Percentiles rank a stretch among this genome's conserved stretches.
phyloP scores from a whole-genome alignment of 495 filamentous ascomycete genomes.

The Aspergillus sparsus region DNA sequence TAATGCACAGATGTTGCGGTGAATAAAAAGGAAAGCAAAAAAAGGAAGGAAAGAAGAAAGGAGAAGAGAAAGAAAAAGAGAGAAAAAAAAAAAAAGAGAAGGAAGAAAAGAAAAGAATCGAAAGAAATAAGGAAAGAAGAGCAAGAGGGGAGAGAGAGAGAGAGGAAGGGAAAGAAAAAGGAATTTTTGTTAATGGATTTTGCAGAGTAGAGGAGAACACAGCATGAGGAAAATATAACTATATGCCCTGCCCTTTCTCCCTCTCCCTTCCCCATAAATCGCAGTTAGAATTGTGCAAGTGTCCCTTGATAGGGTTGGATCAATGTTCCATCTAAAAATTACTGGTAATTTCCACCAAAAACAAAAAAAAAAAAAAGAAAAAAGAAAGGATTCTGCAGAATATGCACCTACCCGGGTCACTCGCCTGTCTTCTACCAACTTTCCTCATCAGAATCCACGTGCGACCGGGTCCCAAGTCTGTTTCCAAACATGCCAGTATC shows the following conservation, averaged over 20 bases:
- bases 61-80: not conserved
- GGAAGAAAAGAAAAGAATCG: not conserved
- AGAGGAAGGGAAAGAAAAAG: too few species aligned
- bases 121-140: not conserved
- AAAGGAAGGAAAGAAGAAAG: not conserved
- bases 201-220: too few species aligned
- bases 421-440: constrained; percentile 22
- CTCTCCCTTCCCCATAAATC: too few species aligned
- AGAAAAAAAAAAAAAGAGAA: not conserved
- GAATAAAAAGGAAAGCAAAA: not conserved
- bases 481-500: constrained; percentile 20
- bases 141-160: not conserved
- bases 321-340: too few species aligned
- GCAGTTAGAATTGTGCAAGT: too few species aligned
- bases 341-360: not conserved
- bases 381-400: constrained; percentile 3
- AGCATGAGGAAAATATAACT: too few species aligned
- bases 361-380: not conserved
- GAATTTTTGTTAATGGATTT: too few species aligned
- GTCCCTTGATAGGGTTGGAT: too few species aligned
- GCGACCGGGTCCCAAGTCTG: constrained; percentile 28
- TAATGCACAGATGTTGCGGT: constrained; percentile 12
- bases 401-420: constrained; percentile 26
- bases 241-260: too few species aligned
- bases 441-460: constrained; percentile 41